Conservation (phyloP, 176 grass and related monocot species). For the Oryza glaberrima region DNA sequence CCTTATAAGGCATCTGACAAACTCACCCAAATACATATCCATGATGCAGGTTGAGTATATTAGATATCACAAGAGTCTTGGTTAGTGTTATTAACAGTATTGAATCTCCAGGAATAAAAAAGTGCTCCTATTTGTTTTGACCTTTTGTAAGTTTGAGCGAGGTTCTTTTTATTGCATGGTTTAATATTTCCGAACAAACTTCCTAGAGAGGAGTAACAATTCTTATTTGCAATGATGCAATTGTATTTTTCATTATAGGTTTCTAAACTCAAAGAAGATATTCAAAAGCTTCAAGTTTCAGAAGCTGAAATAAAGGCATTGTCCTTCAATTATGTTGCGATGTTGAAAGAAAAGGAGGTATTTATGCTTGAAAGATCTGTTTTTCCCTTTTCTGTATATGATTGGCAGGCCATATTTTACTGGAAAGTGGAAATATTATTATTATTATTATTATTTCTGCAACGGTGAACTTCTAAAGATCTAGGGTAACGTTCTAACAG, state of each 20-base stretch:
- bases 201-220: not conserved
- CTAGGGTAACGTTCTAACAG: slow-evolving; percentile 43
- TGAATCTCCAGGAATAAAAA: not conserved
- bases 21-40: not conserved
- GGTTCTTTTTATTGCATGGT: slow-evolving; percentile 8
- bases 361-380: slow-evolving; percentile 1
- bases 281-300: slow-evolving; percentile 84
- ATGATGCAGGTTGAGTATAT: not conserved
- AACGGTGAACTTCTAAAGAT: slow-evolving; percentile 28
- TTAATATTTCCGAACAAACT: slow-evolving; percentile 28
- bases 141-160: not conserved
- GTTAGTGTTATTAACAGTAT: not conserved
- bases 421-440: not conserved
- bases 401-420: slow-evolving; percentile 5
- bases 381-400: not conserved
- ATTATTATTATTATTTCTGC: not conserved
- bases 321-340: slow-evolving; percentile 93
- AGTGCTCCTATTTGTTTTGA: slow-evolving; percentile 6
- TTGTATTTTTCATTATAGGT: slow-evolving; percentile 51
- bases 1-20: not conserved
- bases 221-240: not conserved
- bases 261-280: slow-evolving; percentile 80
- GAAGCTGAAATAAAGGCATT: slow-evolving; percentile 92
- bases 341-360: slow-evolving; percentile 98
- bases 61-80: not conserved